phyloP scores from a whole-genome alignment of 139 green algal genomes.

The Zygnema cylindricum region DNA sequence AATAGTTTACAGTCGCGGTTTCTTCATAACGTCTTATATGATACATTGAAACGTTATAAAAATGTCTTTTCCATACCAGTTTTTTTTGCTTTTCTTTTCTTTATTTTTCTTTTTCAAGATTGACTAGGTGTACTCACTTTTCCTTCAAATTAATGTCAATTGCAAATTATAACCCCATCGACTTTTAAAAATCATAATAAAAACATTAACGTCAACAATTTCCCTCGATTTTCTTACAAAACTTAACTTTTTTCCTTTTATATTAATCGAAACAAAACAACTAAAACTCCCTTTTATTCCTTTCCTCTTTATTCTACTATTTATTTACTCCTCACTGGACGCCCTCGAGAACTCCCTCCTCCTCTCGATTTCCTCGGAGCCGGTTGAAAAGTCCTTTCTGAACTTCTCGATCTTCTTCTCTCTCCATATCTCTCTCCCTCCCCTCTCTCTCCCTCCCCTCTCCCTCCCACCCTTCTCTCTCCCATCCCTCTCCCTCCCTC shows the following conservation, averaged over 20 bases:
- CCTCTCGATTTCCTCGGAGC: not conserved
- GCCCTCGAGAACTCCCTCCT: not conserved
- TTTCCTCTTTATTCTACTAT: not conserved
- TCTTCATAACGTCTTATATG: too few relatives aligned
- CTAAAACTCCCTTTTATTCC: too few relatives aligned
- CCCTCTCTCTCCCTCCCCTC: not conserved
- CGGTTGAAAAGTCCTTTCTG: not conserved
- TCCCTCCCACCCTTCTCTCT: not conserved
- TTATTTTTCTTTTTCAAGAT: too few relatives aligned
- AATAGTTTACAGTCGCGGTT: too few relatives aligned
- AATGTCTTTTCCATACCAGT: too few relatives aligned
- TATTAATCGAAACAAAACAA: not conserved
- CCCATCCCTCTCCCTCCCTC: not conserved
- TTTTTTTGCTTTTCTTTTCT: too few relatives aligned
- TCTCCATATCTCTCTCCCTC: not conserved
- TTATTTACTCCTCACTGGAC: not conserved
- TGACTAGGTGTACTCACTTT: too few relatives aligned
- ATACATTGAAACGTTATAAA: too few relatives aligned
- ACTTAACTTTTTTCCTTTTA: not conserved
- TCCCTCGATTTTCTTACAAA: not conserved
- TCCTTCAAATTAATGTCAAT: too few relatives aligned
- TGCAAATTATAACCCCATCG: too few relatives aligned
- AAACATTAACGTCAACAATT: too few relatives aligned
- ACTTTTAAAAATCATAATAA: too few relatives aligned
- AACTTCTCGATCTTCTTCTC: not conserved